phyloP scores from a whole-genome alignment of 441 rosid genomes.

The Eutrema salsugineum region DNA sequence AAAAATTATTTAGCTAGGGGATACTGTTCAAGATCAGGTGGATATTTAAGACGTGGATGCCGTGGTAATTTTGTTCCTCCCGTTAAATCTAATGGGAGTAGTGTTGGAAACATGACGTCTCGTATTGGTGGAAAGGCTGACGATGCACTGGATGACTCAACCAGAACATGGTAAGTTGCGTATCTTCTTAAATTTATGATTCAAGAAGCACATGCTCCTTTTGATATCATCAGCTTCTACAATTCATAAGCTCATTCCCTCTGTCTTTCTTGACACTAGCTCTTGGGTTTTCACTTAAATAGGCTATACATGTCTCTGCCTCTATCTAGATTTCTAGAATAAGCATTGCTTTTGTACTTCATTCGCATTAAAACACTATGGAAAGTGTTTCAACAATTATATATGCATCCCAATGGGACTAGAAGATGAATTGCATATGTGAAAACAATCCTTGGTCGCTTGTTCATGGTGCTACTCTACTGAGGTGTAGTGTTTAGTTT shows the following conservation, averaged over 20 bases:
- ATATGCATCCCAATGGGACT: background rate
- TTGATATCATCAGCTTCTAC: background rate
- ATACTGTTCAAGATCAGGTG: constrained; percentile 58
- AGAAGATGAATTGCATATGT: background rate
- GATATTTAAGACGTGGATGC: constrained; percentile 63
- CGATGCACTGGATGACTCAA: constrained; percentile 77
- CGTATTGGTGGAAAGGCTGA: constrained; percentile 71
- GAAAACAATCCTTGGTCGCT: background rate
- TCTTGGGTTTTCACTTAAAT: constrained; percentile 2
- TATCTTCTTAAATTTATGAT: constrained; percentile 3
- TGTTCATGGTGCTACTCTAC: constrained; percentile 5
- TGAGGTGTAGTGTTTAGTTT: background rate
- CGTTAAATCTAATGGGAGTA: constrained; percentile 58
- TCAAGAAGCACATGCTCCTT: background rate
- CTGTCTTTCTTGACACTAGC: background rate
- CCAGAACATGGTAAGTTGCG: constrained; percentile 69
- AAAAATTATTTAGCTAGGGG: constrained; percentile 42
- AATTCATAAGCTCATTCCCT: background rate
- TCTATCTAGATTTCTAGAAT: background rate
- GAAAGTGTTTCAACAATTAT: background rate
- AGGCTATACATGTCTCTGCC: background rate
- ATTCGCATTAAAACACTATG: background rate
- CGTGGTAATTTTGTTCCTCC: constrained; percentile 93
- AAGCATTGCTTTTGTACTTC: background rate
- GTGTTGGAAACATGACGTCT: constrained; percentile 63